Evolutionary conservation across 2,329 filamentous ascomycete species (phyloP), one percentile per base, ranked within the genome.

Genomic region (Nemania sp.): DNA sequence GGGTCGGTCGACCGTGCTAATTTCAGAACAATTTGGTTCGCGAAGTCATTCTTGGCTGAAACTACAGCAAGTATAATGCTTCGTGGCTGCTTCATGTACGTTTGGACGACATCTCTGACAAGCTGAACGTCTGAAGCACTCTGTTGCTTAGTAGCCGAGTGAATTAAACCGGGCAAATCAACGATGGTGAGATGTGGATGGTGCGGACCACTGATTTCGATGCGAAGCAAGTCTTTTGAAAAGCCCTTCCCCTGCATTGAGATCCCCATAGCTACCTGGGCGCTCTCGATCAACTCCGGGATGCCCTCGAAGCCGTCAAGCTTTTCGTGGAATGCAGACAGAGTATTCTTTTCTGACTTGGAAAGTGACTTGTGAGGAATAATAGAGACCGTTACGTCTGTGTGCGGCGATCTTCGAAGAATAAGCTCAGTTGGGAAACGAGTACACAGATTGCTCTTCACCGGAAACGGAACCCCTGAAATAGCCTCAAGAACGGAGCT

Each of bases 401-500:
- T 59, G 0, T 73, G 60, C 0, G 71, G 20, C 2, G 73, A 73
- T 10, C 80, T 78, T 17, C 85, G 80, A 4, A 89, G 77, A 12
- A 86, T 77, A 18, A 89, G 74, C 69, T 89, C 84, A 0, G 85
- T 89, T 0, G 86, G 81, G 61, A 89, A 89, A 0, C 83, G 78
- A 0, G 87, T 89, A 70, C 86, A 89, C 0, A 87, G 69, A 37
- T 79, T 83, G 54, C 83, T 82, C 21, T 85, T 83, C 7, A 78
- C 75, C 0, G 86, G 86, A 62, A 90, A 89, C 0, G 79, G 78
- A 1, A 89, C 78, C 3, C 83, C 80, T 0, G 86, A 87, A 40
- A 90, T 84, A 1, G 85, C 86, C 66, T 89, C 85, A 0, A 90
- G 79, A 0, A 88, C 84, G 0, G 85, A 88, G 57, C 83, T 87